These are phyloP conservation scores for Spathaspora hagerdaliae DNA, from an alignment of 805 yeast species.

Conservation along the genomic window DNA sequence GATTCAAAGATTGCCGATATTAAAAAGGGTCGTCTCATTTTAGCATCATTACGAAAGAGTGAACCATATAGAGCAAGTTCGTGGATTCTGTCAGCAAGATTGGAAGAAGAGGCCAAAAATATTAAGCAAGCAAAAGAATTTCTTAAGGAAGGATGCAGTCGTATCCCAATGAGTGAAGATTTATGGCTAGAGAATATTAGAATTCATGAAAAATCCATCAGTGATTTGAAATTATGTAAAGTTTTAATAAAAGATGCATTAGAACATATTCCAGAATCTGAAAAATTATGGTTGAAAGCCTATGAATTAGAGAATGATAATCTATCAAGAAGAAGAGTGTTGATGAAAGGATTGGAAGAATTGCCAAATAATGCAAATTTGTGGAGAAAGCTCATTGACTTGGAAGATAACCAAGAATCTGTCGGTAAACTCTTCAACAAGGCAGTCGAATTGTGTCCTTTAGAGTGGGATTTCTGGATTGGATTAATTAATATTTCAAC, in stretches of 20 bases:
- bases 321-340: constrained; percentile 48
- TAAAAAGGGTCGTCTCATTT: constrained; percentile 48
- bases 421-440: constrained; percentile 52
- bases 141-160: constrained; percentile 71
- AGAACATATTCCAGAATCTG: constrained; percentile 49
- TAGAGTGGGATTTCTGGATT: constrained; percentile 63
- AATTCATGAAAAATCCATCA: constrained; percentile 39
- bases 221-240: constrained; percentile 44
- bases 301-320: constrained; percentile 57
- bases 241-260: constrained; percentile 65
- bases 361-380: constrained; percentile 53
- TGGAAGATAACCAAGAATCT: constrained; percentile 52
- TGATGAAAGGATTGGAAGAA: constrained; percentile 68
- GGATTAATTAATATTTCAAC: constrained; percentile 46
- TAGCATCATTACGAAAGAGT: constrained; percentile 64
- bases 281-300: constrained; percentile 72
- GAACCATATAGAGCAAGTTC: constrained; percentile 72
- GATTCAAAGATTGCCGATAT: constrained; percentile 7
- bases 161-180: constrained; percentile 62
- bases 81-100: constrained; percentile 83
- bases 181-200: constrained; percentile 82
- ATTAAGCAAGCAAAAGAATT: constrained; percentile 52
- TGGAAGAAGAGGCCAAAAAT: constrained; percentile 66
- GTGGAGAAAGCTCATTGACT: constrained; percentile 66
- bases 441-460: constrained; percentile 68